These are phyloP conservation scores for Neoboletus magnificus DNA, from an alignment of 768 basidiomycete genomes.

Conservation along the genomic window DNA sequence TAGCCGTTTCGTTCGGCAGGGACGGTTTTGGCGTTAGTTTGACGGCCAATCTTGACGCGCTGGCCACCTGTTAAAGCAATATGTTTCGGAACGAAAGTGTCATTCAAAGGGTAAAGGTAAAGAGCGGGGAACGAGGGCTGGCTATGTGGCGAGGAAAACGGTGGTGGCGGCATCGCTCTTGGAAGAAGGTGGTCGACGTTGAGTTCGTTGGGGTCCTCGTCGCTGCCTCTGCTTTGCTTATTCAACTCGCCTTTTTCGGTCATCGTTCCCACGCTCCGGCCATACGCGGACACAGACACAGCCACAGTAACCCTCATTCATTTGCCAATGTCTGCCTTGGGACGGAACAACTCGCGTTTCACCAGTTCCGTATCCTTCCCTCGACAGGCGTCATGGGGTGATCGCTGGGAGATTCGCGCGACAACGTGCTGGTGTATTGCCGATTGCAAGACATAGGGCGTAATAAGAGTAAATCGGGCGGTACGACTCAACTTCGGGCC, in stretches of 20 bases:
- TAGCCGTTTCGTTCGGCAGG: conserved; percentile 93
- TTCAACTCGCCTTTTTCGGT: not conserved
- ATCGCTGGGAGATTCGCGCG: not conserved
- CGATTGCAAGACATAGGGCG: not conserved
- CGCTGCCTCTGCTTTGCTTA: conserved; percentile 14
- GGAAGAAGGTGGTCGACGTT: conserved; percentile 16
- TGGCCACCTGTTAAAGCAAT: conserved; percentile 67
- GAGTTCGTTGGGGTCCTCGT: conserved; percentile 15
- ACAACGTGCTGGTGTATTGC: not conserved
- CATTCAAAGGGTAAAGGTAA: conserved; percentile 88
- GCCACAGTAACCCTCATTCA: not conserved
- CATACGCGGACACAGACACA: not conserved
- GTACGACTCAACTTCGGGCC: too few relatives aligned
- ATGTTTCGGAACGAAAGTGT: conserved; percentile 92
- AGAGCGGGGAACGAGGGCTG: conserved; percentile 40
- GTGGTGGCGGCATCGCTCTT: conserved; percentile 32
- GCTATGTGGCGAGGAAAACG: conserved; percentile 30
- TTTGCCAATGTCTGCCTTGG: too few relatives aligned
- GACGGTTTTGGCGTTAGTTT: conserved; percentile 93
- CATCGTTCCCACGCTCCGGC: conserved; percentile 10
- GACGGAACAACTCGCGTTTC: not conserved
- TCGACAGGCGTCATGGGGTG: not conserved
- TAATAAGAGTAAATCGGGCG: too few relatives aligned
- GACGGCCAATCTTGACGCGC: conserved; percentile 88
- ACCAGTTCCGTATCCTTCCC: not conserved